Evolutionary conservation across 768 basidiomycete species (phyloP).

Genomic region (Phanerochaete carnosa): DNA sequence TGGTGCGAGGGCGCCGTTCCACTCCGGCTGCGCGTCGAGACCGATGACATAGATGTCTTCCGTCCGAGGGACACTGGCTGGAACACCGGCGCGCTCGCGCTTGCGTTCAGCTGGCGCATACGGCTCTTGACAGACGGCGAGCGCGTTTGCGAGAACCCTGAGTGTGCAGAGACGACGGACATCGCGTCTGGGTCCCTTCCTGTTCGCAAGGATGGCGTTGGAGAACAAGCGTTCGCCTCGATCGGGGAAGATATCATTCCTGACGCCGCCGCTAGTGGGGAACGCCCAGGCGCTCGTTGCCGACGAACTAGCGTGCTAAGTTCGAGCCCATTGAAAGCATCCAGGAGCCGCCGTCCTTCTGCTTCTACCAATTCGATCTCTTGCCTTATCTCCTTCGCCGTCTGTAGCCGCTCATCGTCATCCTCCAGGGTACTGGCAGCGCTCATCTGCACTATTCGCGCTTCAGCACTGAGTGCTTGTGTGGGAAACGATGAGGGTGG

Average conservation of each 20-base stretch:
- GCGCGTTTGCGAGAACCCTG: slow-evolving; percentile 19
- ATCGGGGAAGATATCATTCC: slow-evolving; percentile 11
- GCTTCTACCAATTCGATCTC: slow-evolving; percentile 70
- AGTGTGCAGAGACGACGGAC: slow-evolving; percentile 24
- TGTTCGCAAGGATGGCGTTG: slow-evolving; percentile 11
- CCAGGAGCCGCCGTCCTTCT: slow-evolving; percentile 66
- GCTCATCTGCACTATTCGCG: slow-evolving; percentile 15
- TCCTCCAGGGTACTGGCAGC: slow-evolving; percentile 35
- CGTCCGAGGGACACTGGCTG: slow-evolving; percentile 29
- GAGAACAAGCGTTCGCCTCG: slow-evolving; percentile 3
- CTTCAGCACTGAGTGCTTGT: slow-evolving; percentile 3
- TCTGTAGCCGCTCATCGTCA: slow-evolving; percentile 55
- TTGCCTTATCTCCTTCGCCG: slow-evolving; percentile 59
- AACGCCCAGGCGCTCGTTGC: slow-evolving; percentile 36
- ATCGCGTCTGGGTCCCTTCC: slow-evolving; percentile 23
- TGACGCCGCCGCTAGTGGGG: slow-evolving; percentile 19
- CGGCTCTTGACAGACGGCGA: slow-evolving; percentile 18
- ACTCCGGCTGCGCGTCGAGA: slow-evolving; percentile 43
- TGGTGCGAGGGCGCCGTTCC: slow-evolving; percentile 7
- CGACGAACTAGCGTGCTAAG: slow-evolving; percentile 59
- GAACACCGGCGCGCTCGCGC: slow-evolving; percentile 11
- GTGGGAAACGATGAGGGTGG: slow-evolving; percentile 32
- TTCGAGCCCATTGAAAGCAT: slow-evolving; percentile 79
- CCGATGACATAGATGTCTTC: slow-evolving; percentile 60
- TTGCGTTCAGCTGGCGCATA: slow-evolving; percentile 5